A percentile compares a stretch with the other conserved stretches of the same genome.
Evolutionary conservation across 257 asterid genomes (phyloP).

Genomic region (Petrea volubilis): DNA sequence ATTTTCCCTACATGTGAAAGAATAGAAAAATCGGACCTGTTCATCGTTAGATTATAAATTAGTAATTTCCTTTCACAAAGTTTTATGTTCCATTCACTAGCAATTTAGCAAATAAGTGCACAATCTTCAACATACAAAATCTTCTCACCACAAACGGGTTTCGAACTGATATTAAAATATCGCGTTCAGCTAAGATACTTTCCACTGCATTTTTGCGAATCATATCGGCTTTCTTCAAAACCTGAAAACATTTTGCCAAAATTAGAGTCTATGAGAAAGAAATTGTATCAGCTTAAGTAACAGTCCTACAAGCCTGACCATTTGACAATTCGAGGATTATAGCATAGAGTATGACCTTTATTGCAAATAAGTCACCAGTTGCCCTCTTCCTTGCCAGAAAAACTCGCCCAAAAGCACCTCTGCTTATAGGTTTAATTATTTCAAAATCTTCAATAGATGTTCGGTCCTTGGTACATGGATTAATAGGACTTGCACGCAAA

Average conservation of each 20-base stretch:
- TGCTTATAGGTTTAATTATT: slow-evolving; percentile 95
- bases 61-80: slow-evolving; percentile 38
- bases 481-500: slow-evolving; percentile 91
- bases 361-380: slow-evolving; percentile 96
- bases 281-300: slow-evolving; percentile 8
- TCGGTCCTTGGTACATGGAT: slow-evolving; percentile 79
- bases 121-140: slow-evolving; percentile 23
- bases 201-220: slow-evolving; percentile 96
- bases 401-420: slow-evolving; percentile 98
- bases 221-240: slow-evolving; percentile 93
- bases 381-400: slow-evolving; percentile 93
- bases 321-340: slow-evolving; percentile 7
- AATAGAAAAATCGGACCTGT: slow-evolving; percentile 99
- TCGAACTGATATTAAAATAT: slow-evolving; percentile 92
- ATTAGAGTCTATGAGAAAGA: slow-evolving; percentile 17
- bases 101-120: slow-evolving; percentile 15
- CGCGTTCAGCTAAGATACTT: slow-evolving; percentile 96
- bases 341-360: slow-evolving; percentile 63
- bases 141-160: slow-evolving; percentile 98
- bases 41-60: slow-evolving; percentile 56
- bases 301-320: slow-evolving; percentile 10
- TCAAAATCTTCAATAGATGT: slow-evolving; percentile 98
- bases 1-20: slow-evolving; percentile 99
- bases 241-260: slow-evolving; percentile 51
- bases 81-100: slow-evolving; percentile 1